Base-by-base conservation (phyloP, 2,329 filamentous ascomycete genomes). In the Ophiostoma himal-ulmi region DNA sequence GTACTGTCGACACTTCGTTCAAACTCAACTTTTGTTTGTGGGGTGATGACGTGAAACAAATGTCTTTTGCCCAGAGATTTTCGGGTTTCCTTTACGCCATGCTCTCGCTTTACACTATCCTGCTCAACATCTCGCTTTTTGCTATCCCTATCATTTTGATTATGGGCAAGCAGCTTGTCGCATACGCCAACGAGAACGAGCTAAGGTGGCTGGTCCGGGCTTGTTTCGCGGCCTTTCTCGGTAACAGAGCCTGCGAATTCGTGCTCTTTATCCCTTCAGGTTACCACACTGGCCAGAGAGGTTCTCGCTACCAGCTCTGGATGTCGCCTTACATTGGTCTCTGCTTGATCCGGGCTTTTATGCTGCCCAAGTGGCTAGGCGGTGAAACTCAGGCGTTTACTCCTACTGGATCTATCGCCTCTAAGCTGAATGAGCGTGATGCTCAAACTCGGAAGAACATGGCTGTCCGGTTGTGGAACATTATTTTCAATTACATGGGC, bases 11-110 rank as follows among this genome's bases (percentile, higher is more conserved):
- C 75, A 87, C 85, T 0, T 83, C 86, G 0, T 80, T 86, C 74
- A 87, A 87, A 79, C 82, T 88, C 68, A 86, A 84, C 74, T 88
- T 88, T 74, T 88, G 84, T 74, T 78, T 88, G 5, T 88, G 79
- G 78, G 85, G 86, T 44, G 81, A 84, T 8, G 75, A 81, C 69
- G 82, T 87, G 44, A 80, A 79, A 70, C 75, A 83, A 48, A 87
- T 89, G 85, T 82, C 80, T 0, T 78, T 83, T 60, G 82, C 85
- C 14, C 85, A 88, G 76, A 84, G 86, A 65, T 85, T 88, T 75
- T 86, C 84, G 0, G 85, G 85, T 34, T 86, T 86, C 77, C 77
- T 88, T 67, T 88, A 86, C 74, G 83, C 85, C 0, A 82, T 83
- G 10, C 79, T 86, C 7, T 68, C 65, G 14, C 44, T 72, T 4